phyloP scores from a whole-genome alignment of 768 basidiomycete species.

The Tephrocybe sp. region DNA sequence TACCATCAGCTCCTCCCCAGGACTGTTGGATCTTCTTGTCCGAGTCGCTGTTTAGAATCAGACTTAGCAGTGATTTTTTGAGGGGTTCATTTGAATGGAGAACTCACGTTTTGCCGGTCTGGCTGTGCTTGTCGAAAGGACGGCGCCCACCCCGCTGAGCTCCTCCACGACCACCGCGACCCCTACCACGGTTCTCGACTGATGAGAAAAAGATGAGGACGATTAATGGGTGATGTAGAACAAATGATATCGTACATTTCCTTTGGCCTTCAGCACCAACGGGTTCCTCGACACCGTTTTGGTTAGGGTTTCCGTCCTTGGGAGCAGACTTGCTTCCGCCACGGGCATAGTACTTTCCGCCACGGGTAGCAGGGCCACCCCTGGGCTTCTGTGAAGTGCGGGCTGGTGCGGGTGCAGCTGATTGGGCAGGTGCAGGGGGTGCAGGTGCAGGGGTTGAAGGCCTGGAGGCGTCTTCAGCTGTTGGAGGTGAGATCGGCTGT shows the following conservation, averaged over 20 bases:
- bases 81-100: not conserved
- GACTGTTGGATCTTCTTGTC: slow-evolving; percentile 93
- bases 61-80: slow-evolving; percentile 6
- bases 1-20: slow-evolving; percentile 93
- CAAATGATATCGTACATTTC: slow-evolving; percentile 30
- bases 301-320: slow-evolving; percentile 34
- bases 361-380: slow-evolving; percentile 60
- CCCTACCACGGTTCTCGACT: slow-evolving; percentile 52
- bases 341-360: slow-evolving; percentile 67
- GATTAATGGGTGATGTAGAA: slow-evolving; percentile 5
- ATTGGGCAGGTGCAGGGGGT: slow-evolving; percentile 28
- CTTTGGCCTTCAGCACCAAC: slow-evolving; percentile 30
- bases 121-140: slow-evolving; percentile 82
- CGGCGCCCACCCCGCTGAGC: slow-evolving; percentile 62
- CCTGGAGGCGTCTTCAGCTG: slow-evolving; percentile 48
- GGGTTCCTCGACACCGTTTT: slow-evolving; percentile 42
- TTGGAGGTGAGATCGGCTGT: slow-evolving; percentile 10
- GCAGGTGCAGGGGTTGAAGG: slow-evolving; percentile 34
- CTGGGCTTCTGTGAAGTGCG: slow-evolving; percentile 44
- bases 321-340: slow-evolving; percentile 45
- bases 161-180: slow-evolving; percentile 50
- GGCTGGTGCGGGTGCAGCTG: slow-evolving; percentile 39
- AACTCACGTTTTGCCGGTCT: slow-evolving; percentile 78
- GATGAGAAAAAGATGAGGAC: slow-evolving; percentile 12
- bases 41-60: slow-evolving; percentile 61